Evolutionary conservation across 805 yeast species (phyloP).

Genomic region (Candida hispaniensis): DNA sequence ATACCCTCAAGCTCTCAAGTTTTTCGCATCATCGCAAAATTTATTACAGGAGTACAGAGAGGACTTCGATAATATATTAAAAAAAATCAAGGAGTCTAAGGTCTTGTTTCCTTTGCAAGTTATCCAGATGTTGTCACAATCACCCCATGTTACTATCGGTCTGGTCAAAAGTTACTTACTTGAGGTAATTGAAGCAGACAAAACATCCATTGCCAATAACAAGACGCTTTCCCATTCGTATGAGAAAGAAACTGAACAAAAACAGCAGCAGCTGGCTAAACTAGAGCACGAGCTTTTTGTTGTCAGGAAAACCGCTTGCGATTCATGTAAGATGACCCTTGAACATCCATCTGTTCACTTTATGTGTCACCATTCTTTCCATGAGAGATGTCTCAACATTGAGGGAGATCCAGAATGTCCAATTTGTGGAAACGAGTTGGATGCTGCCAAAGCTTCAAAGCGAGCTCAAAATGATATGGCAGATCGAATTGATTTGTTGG

Average conservation of each 20-base stretch:
- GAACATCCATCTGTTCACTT: slow-evolving; percentile 78
- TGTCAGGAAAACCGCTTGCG: slow-evolving; percentile 53
- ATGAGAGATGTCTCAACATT: slow-evolving; percentile 56
- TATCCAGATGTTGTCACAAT: slow-evolving; percentile 53
- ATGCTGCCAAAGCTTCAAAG: slow-evolving; percentile 49
- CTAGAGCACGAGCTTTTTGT: slow-evolving; percentile 40
- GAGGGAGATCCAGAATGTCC: slow-evolving; percentile 47
- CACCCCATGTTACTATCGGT: slow-evolving; percentile 59
- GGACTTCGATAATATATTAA: slow-evolving; percentile 41
- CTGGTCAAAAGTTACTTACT: slow-evolving; percentile 58
- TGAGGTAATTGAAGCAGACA: slow-evolving; percentile 47
- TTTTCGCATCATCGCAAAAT: slow-evolving; percentile 45
- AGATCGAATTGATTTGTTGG: slow-evolving; percentile 53
- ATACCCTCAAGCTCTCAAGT: slow-evolving; percentile 52
- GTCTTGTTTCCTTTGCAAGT: slow-evolving; percentile 67
- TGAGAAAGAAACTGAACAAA: slow-evolving; percentile 49
- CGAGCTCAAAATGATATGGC: slow-evolving; percentile 51
- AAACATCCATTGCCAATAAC: slow-evolving; percentile 58
- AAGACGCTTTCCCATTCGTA: slow-evolving; percentile 56
- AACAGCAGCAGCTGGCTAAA: slow-evolving; percentile 43
- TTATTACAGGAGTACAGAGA: slow-evolving; percentile 44
- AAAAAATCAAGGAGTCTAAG: slow-evolving; percentile 40
- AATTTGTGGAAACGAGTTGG: slow-evolving; percentile 58
- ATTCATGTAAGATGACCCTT: slow-evolving; percentile 50
- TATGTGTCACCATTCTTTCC: slow-evolving; percentile 78